Conservation (phyloP, 2,329 filamentous ascomycete genomes). For the Exophiala xenobiotica region DNA sequence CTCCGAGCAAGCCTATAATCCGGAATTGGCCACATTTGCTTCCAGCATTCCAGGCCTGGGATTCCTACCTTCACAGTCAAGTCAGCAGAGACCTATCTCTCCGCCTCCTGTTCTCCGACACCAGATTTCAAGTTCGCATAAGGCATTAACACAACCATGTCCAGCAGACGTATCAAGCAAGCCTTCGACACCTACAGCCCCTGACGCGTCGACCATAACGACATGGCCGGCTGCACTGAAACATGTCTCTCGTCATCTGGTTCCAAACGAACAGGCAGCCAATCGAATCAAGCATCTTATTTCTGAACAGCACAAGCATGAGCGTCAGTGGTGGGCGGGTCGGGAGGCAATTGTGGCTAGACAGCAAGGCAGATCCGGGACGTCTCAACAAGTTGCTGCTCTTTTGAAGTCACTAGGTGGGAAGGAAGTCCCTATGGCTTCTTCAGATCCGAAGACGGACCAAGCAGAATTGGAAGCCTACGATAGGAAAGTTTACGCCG, state of each 20-base stretch:
- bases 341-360: slow-evolving; percentile 53
- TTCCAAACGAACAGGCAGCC: slow-evolving; percentile 46
- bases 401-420: slow-evolving; percentile 45
- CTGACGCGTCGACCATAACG: slow-evolving; percentile 49
- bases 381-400: slow-evolving; percentile 54
- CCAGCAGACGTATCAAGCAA: slow-evolving; percentile 10
- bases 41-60: slow-evolving; percentile 17
- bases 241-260: slow-evolving; percentile 52
- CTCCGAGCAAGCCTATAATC: not conserved
- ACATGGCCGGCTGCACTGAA: slow-evolving; percentile 53
- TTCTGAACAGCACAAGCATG: slow-evolving; percentile 61
- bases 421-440: slow-evolving; percentile 11
- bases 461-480: slow-evolving; percentile 57
- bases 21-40: not conserved
- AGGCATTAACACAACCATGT: not conserved
- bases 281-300: slow-evolving; percentile 58
- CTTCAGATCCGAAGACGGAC: slow-evolving; percentile 39
- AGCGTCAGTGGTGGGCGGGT: slow-evolving; percentile 60
- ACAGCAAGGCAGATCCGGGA: slow-evolving; percentile 52
- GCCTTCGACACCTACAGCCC: slow-evolving; percentile 18
- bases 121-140: slow-evolving; percentile 2
- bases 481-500: slow-evolving; percentile 63
- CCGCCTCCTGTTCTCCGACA: slow-evolving; percentile 12
- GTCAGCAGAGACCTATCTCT: slow-evolving; percentile 10
- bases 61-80: slow-evolving; percentile 9